Evolutionary conservation across 345 rosid genomes (phyloP).

Genomic region (Dimocarpus longan): DNA sequence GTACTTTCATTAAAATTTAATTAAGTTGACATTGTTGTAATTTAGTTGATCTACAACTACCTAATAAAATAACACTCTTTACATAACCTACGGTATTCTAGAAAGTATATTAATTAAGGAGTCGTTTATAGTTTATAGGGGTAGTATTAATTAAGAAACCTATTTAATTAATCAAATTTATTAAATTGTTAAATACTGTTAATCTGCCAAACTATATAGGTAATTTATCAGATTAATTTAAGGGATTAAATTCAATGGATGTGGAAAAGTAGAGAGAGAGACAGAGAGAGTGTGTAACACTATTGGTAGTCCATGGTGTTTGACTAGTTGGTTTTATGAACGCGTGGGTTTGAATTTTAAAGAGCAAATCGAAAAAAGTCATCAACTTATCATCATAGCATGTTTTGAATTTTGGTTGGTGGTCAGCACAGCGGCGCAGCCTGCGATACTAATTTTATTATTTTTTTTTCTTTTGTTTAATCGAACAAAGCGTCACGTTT

Average conservation of each 20-base stretch:
- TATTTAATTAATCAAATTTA: not conserved
- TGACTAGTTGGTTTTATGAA: not conserved
- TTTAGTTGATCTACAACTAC: too few relatives aligned
- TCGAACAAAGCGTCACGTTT: not conserved
- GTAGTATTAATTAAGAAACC: too few relatives aligned
- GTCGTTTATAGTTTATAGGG: too few relatives aligned
- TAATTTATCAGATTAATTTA: not conserved
- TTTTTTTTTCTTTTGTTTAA: not conserved
- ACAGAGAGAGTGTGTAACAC: not conserved
- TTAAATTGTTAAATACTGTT: not conserved
- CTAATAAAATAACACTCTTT: too few relatives aligned
- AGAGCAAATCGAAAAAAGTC: not conserved
- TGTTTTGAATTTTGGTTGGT: not conserved
- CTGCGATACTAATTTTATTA: not conserved
- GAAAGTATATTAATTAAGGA: too few relatives aligned
- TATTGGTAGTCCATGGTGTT: constrained; percentile 17
- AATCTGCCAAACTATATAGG: not conserved
- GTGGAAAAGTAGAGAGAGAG: constrained; percentile 9
- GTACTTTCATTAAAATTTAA: too few relatives aligned
- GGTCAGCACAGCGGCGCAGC: not conserved
- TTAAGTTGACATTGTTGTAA: too few relatives aligned
- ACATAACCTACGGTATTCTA: too few relatives aligned
- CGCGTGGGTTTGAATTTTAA: constrained; percentile 12
- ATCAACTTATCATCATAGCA: not conserved
- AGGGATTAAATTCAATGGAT: constrained; percentile 19